These are phyloP conservation scores for Ramularia endophylla DNA, from an alignment of 2,329 filamentous ascomycete species.

Conservation along the genomic window DNA sequence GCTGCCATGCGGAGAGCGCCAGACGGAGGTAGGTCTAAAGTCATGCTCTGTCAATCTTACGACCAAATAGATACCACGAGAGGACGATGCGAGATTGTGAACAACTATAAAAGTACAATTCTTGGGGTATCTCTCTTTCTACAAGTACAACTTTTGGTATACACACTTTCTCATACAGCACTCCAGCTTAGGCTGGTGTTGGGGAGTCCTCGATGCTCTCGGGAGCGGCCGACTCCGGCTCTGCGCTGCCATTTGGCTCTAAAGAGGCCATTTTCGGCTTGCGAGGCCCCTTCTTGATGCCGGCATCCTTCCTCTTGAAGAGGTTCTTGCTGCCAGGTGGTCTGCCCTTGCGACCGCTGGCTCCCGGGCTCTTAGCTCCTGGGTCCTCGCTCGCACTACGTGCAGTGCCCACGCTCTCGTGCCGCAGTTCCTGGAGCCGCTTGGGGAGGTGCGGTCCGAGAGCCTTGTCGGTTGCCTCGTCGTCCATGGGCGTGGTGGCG, in stretches of 20 bases:
- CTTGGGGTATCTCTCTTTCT: no score
- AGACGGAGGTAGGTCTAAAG: no score
- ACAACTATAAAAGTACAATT: no score
- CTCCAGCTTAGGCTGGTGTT: no score
- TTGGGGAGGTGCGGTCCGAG: slow-evolving; percentile 32
- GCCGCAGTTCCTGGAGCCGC: slow-evolving; percentile 43
- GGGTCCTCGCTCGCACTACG: slow-evolving; percentile 14
- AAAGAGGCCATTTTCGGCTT: slow-evolving; percentile 15
- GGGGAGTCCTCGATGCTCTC: no score
- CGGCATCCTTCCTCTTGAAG: slow-evolving; percentile 41
- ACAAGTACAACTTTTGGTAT: no score
- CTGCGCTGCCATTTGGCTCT: neutral
- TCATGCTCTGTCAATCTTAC: no score
- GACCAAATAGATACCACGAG: no score
- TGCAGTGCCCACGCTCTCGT: slow-evolving; percentile 30
- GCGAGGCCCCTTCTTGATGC: slow-evolving; percentile 45
- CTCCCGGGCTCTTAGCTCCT: slow-evolving; percentile 5
- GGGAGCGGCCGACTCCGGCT: neutral
- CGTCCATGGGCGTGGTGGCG: slow-evolving; percentile 2
- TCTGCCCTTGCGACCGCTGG: slow-evolving; percentile 27
- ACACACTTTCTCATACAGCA: no score
- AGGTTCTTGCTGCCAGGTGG: slow-evolving; percentile 44
- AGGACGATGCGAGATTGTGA: no score
- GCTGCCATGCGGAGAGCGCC: no score
- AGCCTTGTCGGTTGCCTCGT: slow-evolving; percentile 23